Evolutionary conservation across 2,329 filamentous ascomycete genomes (phyloP).

Genomic region (Exophiala alcalophila): DNA sequence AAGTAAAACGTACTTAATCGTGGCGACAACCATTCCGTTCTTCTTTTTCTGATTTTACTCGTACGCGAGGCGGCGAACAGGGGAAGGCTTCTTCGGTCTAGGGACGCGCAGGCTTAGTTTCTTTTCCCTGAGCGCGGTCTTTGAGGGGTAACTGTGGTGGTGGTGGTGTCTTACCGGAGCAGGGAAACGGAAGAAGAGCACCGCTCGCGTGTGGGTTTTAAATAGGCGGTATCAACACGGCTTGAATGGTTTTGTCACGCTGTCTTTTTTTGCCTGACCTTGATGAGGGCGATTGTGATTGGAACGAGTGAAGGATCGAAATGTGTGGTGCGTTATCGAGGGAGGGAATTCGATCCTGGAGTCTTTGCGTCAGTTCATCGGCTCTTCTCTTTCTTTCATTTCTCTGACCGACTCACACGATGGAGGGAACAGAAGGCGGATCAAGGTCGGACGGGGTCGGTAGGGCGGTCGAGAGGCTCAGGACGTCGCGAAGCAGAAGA

Average conservation of each 20-base stretch:
- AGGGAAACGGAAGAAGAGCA: constrained; percentile 4
- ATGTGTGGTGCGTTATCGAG: constrained; percentile 4
- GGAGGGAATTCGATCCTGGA: constrained; percentile 4
- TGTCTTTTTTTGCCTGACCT: constrained; percentile 5
- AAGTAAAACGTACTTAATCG: constrained; percentile 56
- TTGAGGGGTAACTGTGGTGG: too few relatives aligned
- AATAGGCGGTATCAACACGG: constrained; percentile 4
- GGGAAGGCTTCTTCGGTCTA: constrained; percentile 11
- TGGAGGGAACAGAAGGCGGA: constrained; percentile 13
- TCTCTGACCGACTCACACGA: constrained; percentile 14
- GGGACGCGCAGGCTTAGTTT: constrained; percentile 14
- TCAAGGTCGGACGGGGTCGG: constrained; percentile 3
- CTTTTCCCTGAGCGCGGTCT: constrained; percentile 1
- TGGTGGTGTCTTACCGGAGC: constrained; percentile 17
- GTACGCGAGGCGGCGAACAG: constrained; percentile 16
- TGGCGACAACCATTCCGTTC: constrained; percentile 58
- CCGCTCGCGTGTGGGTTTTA: constrained; percentile 7
- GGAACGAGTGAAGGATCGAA: background rate
- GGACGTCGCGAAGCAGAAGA: constrained; percentile 14
- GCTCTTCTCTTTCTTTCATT: constrained; percentile 9
- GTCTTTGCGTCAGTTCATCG: constrained; percentile 4
- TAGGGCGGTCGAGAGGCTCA: constrained; percentile 20
- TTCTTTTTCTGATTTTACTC: constrained; percentile 11
- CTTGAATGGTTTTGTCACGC: constrained; percentile 2
- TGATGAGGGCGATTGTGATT: constrained; percentile 3